phyloP scores from a whole-genome alignment of 768 basidiomycete genomes.

The Kwoniella newhampshirensis region DNA sequence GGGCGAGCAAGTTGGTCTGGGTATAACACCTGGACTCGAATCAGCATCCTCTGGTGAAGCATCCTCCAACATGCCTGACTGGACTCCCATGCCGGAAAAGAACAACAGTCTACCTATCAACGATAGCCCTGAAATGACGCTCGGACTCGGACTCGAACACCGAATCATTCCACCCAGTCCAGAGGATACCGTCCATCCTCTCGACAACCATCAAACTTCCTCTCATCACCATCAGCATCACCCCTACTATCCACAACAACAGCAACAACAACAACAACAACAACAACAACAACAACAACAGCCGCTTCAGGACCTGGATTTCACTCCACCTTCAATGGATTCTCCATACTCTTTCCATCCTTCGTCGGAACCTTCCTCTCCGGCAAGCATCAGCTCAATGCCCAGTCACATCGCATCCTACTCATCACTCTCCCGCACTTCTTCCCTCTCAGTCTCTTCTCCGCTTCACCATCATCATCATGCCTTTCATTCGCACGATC shows the following conservation, averaged over 20 bases:
- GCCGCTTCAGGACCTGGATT: not conserved
- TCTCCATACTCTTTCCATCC: conserved; percentile 7
- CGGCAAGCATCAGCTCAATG: conserved; percentile 32
- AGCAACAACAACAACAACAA: conserved; percentile 2
- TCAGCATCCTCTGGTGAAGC: not conserved
- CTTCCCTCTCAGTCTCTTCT: conserved; percentile 3
- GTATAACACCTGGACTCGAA: no score
- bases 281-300: not conserved
- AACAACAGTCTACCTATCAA: not conserved
- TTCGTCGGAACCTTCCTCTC: conserved; percentile 30
- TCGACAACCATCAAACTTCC: conserved; percentile 1
- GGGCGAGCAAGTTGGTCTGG: no score
- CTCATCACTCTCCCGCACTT: conserved; percentile 29
- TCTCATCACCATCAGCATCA: not conserved
- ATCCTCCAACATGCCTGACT: not conserved
- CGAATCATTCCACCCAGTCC: conserved; percentile 28
- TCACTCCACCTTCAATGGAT: conserved; percentile 1
- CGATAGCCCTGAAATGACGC: not conserved
- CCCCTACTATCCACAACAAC: conserved; percentile 3
- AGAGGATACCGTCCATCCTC: conserved; percentile 24
- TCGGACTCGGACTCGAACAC: conserved; percentile 4
- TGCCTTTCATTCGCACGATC: not conserved
- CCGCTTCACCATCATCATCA: no score
- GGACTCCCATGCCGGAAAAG: conserved; percentile 1
- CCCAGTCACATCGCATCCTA: conserved; percentile 30